Conservation (phyloP, 345 rosid species). For the Balakata baccata region DNA sequence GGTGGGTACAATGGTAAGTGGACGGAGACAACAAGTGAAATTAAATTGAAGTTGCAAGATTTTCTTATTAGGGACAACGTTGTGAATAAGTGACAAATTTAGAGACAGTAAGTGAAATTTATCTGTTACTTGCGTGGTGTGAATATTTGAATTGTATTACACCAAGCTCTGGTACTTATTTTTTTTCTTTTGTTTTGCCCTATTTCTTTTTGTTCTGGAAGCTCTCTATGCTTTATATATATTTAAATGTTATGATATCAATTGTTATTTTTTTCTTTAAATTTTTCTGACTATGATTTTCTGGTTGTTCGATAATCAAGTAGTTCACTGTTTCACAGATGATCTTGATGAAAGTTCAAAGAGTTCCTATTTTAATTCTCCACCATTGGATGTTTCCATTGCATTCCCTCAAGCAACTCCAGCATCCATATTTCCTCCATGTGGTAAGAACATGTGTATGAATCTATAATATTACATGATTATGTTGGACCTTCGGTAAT, state of each 20-base stretch:
- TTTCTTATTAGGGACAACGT: too few species aligned
- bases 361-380: slow-evolving; percentile 58
- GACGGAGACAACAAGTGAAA: too few species aligned
- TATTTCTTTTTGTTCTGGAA: neutral
- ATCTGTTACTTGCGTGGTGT: neutral
- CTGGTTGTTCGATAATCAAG: too few species aligned
- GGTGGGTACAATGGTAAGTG: too few species aligned
- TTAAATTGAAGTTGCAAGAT: too few species aligned
- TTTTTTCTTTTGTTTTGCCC: neutral
- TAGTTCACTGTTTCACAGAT: slow-evolving; percentile 27
- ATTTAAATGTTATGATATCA: too few species aligned
- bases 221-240: too few species aligned
- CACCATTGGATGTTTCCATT: slow-evolving; percentile 64
- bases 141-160: neutral
- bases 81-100: too few species aligned
- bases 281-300: neutral
- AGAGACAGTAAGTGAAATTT: too few species aligned
- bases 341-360: slow-evolving; percentile 25
- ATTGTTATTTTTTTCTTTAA: neutral
- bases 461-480: neutral
- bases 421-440: slow-evolving; percentile 78
- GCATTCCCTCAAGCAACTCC: slow-evolving; percentile 99
- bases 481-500: neutral
- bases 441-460: slow-evolving; percentile 39
- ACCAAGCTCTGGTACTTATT: too few species aligned